Base-by-base conservation (phyloP, 2,329 filamentous ascomycete genomes). In the Paecilomyces formosus region DNA sequence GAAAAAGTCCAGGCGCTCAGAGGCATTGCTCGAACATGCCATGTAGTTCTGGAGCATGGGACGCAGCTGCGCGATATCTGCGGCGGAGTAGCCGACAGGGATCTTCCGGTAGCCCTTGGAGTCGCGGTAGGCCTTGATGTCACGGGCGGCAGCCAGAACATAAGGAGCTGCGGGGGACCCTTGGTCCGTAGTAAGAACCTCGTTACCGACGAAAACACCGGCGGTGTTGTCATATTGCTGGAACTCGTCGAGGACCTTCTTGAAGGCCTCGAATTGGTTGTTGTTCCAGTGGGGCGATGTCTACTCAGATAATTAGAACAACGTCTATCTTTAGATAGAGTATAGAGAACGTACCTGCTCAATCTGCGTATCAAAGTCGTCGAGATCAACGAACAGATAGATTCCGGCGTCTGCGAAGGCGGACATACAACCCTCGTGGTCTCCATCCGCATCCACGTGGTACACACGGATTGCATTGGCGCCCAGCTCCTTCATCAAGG, bases 391-490 rank as follows among this genome's bases (percentile, higher is more conserved):
- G 70, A 93, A 87, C 57, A 91, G 75, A 71, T 96, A 95, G 71
- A 96, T 93, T 58, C 89, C 89, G 50, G 85, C 88, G 66, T 91
- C 85, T 12, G 84, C 85, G 70, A 96, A 90, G 1, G 86, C 87
- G 57, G 80, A 80, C 90, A 96, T 95, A 77, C 91, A 96, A 21
- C 81, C 87, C 59, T 83, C 80, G 73, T 96, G 92, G 70, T 93
- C 79, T 31, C 77, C 84, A 2, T 75, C 72, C 1, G 89, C 78
- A 66, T 95, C 87, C 61, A 96, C 90, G 69, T 96, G 90, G 74
- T 96, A 96, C 59, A 94, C 88, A 58, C 92, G 89, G 68, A 96
- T 91, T 30, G 88, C 82, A 72, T 96, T 96, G 70, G 88, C 85
- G 62, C 90, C 90, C 57, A 96, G 79, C 18, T 86, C 84, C 72